Percentiles rank a stretch among this genome's conserved stretches.
phyloP scores from a whole-genome alignment of 345 rosid species.

The Lepidium didymum region DNA sequence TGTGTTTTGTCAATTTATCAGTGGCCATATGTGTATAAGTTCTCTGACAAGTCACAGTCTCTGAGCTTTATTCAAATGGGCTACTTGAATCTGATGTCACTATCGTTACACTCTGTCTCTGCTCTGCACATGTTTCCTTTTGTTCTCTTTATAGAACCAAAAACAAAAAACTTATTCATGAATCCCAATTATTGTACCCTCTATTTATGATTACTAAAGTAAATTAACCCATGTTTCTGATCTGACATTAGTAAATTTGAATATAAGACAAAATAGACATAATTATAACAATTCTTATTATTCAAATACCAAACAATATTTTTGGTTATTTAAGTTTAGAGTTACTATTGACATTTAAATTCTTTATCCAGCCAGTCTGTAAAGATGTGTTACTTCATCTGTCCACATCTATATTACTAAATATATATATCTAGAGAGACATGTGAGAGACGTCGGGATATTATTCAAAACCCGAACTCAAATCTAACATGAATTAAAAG shows the following conservation, averaged over 20 bases:
- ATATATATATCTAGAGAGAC: not conserved
- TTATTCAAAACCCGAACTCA: too few relatives aligned
- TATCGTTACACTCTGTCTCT: slow-evolving; percentile 20
- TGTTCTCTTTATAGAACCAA: slow-evolving; percentile 18
- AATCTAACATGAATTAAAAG: too few relatives aligned
- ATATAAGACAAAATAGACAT: slow-evolving; percentile 3
- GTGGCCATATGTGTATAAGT: not conserved
- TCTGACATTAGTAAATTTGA: slow-evolving; percentile 11
- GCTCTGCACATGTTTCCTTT: slow-evolving; percentile 31
- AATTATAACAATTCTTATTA: slow-evolving; percentile 12
- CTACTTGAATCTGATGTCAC: slow-evolving; percentile 14
- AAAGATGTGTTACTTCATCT: slow-evolving; percentile 1
- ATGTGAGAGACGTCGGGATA: too few relatives aligned
- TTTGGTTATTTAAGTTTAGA: not conserved
- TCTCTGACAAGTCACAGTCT: slow-evolving; percentile 14
- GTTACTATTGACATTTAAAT: slow-evolving; percentile 2
- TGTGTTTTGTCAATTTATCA: not conserved
- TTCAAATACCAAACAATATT: not conserved
- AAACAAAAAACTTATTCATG: slow-evolving; percentile 17
- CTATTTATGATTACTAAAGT: not conserved
- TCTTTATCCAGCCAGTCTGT: slow-evolving; percentile 23
- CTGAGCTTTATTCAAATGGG: not conserved
- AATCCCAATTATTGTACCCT: slow-evolving; percentile 26
- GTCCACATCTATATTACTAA: slow-evolving; percentile 6
- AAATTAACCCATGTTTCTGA: slow-evolving; percentile 2